Conservation (phyloP, 768 basidiomycete genomes). For the Mycena capillaripes region DNA sequence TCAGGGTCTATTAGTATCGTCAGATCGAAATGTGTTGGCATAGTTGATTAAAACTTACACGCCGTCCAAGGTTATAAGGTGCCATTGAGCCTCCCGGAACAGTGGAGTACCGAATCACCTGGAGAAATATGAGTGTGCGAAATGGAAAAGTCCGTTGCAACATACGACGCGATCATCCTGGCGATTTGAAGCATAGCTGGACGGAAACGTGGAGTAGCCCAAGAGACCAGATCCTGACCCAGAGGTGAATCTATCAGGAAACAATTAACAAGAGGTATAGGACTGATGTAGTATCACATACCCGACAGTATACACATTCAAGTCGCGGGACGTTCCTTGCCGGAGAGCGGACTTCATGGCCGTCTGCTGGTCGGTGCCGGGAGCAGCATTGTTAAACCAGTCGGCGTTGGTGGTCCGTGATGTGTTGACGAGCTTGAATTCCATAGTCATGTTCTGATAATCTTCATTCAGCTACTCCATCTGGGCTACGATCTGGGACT, state of each 20-base stretch:
- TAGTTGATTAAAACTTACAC: conserved; percentile 39
- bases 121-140: not conserved
- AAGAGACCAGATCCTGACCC: conserved; percentile 60
- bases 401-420: conserved; percentile 57
- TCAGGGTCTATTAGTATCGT: conserved; percentile 58
- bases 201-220: conserved; percentile 70
- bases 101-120: conserved; percentile 54
- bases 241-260: conserved; percentile 54
- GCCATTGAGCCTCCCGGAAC: conserved; percentile 57
- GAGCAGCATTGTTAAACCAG: conserved; percentile 64
- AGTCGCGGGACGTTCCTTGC: conserved; percentile 52
- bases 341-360: conserved; percentile 64
- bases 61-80: conserved; percentile 60
- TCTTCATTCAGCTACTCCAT: conserved; percentile 59
- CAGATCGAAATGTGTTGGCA: not conserved
- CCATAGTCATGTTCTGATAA: conserved; percentile 54
- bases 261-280: not conserved
- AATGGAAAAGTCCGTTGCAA: not conserved
- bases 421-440: conserved; percentile 58
- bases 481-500: conserved; percentile 57
- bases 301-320: conserved; percentile 69
- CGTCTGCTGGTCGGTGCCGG: conserved; percentile 52
- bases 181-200: conserved; percentile 52
- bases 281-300: conserved; percentile 37
- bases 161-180: conserved; percentile 61